Base-by-base conservation (phyloP, 768 basidiomycete genomes). In the Panus rudis region DNA sequence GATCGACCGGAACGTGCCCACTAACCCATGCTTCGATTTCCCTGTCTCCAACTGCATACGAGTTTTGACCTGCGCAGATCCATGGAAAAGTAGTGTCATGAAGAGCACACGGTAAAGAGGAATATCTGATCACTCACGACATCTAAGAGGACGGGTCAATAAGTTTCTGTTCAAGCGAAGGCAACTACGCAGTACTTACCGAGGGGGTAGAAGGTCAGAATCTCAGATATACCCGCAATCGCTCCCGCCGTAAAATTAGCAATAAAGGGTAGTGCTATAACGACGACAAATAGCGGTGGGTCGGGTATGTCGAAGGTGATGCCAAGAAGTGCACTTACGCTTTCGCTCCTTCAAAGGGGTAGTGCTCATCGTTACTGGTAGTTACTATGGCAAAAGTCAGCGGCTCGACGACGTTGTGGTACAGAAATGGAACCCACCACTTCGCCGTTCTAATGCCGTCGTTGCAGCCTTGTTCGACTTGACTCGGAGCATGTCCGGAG, bases 11-110 rank as follows among this genome's bases (percentile, higher is more conserved):
- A 99, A 82, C 23, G 79, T 89, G 33, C 89, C 85, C 19, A 96
- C 70, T 54, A 98, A 75, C 5, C 92, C 88, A 45, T 77, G 70
- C 34, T 75, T 63, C 26, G 72, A 65, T 65, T 86, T 89, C 3
- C 90, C 90, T 4, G 82, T 87, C 60, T 88, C 85, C n/a, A 99
- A 73, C 61, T 99, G 96, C 81, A 97, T 93, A 21, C 96, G 88
- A 17, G 96, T 99, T 69, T 99, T 97, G 60, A 97, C 92, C 88
- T 92, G 58, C 14, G 32, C 27, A 22, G 47, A 43, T 39, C 41
- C 28, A 23, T 19, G 35, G 21, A 41, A 45, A 33, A 46, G 28
- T 33, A 50, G 45, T 14, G 47, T 44, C 31, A 50, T 39, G 46
- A 31, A 17, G 12, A 21, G 41, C 43, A 28, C 27, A 17, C 22